Conservation (phyloP, 768 basidiomycete species). For the Naganishia vaughanmartiniae region DNA sequence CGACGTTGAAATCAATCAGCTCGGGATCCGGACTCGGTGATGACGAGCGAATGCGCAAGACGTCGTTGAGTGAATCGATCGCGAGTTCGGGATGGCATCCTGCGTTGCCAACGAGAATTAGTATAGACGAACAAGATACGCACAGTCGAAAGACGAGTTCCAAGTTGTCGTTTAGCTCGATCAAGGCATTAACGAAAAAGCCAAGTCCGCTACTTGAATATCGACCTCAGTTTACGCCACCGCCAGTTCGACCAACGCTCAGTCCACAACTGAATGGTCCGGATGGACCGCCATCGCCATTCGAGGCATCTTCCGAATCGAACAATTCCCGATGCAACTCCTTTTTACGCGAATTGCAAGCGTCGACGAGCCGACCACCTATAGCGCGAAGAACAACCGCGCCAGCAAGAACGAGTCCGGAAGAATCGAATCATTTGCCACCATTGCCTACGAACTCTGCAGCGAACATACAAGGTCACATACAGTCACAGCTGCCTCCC, state of each 20-base stretch:
- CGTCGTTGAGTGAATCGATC: constrained; percentile 7
- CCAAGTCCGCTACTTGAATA: constrained; percentile 11
- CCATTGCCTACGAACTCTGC: constrained; percentile 18
- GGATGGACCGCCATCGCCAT: constrained; percentile 14
- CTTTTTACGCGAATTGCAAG: constrained; percentile 17
- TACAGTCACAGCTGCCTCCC: not conserved
- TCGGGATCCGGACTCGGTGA: not conserved
- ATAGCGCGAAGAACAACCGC: constrained; percentile 26
- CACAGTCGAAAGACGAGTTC: constrained; percentile 5
- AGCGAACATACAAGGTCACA: not conserved
- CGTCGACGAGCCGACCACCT: constrained; percentile 17
- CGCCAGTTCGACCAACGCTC: constrained; percentile 6
- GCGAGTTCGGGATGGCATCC: not conserved
- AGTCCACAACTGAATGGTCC: constrained; percentile 21
- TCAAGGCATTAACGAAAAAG: not conserved
- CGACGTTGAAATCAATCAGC: constrained; percentile 2
- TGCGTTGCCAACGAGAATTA: not conserved
- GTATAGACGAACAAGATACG: not conserved
- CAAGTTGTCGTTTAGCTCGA: constrained; percentile 17
- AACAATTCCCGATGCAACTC: constrained; percentile 18
- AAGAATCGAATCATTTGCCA: constrained; percentile 2
- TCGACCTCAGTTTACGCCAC: constrained; percentile 19
- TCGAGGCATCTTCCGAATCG: constrained; percentile 20
- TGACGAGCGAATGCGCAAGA: not conserved
- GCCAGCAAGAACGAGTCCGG: constrained; percentile 17